phyloP scores from a whole-genome alignment of 768 basidiomycete genomes.

The Rhodotorula toruloides region DNA sequence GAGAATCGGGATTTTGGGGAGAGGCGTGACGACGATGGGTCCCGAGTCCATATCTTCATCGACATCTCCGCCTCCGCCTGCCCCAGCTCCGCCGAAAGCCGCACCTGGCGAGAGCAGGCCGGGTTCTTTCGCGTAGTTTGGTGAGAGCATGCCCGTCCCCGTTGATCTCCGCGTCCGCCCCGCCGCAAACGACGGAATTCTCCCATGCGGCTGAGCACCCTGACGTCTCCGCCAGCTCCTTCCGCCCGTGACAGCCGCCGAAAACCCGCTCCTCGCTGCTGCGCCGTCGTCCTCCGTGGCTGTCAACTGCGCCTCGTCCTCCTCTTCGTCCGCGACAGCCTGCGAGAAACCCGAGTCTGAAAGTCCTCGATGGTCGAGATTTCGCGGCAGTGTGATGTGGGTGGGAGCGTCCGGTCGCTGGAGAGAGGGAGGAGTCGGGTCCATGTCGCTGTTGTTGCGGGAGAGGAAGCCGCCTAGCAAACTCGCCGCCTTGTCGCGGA shows the following conservation, averaged over 20 bases:
- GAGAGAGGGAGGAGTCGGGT: background rate
- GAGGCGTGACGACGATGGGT: conserved; percentile 55
- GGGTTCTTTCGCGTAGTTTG: no score
- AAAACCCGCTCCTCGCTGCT: background rate
- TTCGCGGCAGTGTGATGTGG: background rate
- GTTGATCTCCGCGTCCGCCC: background rate
- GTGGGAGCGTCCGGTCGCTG: background rate
- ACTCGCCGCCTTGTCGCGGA: background rate
- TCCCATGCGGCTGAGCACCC: background rate
- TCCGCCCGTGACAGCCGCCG: background rate
- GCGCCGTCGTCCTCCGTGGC: background rate
- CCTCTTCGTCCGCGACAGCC: conserved; percentile 9
- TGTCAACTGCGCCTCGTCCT: conserved; percentile 9
- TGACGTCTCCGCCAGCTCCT: background rate
- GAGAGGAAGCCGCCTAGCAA: conserved; percentile 17
- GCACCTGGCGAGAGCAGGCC: no score
- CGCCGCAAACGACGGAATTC: background rate
- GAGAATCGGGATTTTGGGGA: conserved; percentile 80
- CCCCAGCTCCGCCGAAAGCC: background rate
- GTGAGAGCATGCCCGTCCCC: background rate
- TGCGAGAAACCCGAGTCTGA: conserved; percentile 6
- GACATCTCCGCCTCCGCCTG: background rate
- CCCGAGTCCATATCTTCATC: background rate
- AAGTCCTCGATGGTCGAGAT: background rate
- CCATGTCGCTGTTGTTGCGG: background rate